phyloP scores from a whole-genome alignment of 2,329 filamentous ascomycete species.

The Colletotrichum sp. region DNA sequence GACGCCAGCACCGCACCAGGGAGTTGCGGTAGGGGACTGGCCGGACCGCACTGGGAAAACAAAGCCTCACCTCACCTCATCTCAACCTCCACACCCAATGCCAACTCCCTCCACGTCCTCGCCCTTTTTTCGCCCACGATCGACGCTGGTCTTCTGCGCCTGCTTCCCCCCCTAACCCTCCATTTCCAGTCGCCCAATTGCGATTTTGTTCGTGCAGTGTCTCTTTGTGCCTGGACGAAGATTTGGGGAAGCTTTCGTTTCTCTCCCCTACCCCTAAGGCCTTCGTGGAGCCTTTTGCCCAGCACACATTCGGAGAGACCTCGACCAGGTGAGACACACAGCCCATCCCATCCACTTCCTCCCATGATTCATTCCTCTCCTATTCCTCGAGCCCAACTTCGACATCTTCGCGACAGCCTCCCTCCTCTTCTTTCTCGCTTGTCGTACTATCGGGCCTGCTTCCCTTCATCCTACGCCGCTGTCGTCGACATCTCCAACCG shows the following conservation, averaged over 20 bases:
- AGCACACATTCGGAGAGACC: neutral
- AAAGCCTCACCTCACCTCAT: slow-evolving; percentile 42
- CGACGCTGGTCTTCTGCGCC: slow-evolving; percentile 25
- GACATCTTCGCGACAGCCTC: neutral
- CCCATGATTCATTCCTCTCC: slow-evolving; percentile 1
- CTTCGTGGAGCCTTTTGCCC: slow-evolving; percentile 5
- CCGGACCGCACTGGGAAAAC: slow-evolving; percentile 33
- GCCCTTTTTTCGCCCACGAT: slow-evolving; percentile 29
- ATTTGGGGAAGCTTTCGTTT: slow-evolving; percentile 17
- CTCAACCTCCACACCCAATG: slow-evolving; percentile 34
- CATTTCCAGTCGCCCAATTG: slow-evolving; percentile 42
- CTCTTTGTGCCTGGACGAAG: slow-evolving; percentile 10
- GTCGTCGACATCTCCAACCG: neutral
- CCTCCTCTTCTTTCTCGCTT: neutral
- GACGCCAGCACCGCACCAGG: neutral
- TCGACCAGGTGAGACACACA: slow-evolving; percentile 20
- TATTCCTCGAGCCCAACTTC: neutral
- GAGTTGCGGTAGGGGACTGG: slow-evolving; percentile 6
- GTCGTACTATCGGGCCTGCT: neutral
- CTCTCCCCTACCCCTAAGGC: neutral
- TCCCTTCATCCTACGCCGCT: neutral
- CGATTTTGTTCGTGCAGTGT: slow-evolving; percentile 35
- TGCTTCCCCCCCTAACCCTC: slow-evolving; percentile 28
- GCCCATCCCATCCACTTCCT: slow-evolving; percentile 6
- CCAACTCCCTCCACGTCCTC: slow-evolving; percentile 29